These are phyloP conservation scores for Endothia cerciana DNA, from an alignment of 2,329 filamentous ascomycete species.

Conservation along the genomic window DNA sequence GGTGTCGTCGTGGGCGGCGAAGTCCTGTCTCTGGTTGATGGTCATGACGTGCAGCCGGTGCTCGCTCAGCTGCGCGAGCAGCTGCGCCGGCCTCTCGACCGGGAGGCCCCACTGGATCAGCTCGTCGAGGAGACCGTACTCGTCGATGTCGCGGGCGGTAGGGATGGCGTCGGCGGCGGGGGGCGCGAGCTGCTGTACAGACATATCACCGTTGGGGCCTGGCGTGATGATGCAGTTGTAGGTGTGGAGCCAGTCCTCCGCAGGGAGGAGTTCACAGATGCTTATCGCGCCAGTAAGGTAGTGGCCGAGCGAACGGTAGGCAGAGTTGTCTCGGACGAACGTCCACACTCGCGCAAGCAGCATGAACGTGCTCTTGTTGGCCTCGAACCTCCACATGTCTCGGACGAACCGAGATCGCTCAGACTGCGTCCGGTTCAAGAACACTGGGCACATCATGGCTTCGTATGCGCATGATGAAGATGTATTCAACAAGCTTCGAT, in stretches of 20 bases:
- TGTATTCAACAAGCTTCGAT: no score
- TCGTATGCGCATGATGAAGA: no score
- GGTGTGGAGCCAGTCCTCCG: constrained; percentile 1
- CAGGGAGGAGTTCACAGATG: constrained; percentile 5
- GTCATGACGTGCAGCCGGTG: constrained; percentile 18
- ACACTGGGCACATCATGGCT: no score
- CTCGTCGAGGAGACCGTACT: constrained; percentile 17
- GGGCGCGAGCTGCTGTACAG: constrained; percentile 2
- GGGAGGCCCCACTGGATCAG: constrained; percentile 10
- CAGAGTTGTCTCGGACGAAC: constrained; percentile 20
- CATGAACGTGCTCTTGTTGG: constrained; percentile 14
- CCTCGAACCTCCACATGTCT: constrained; percentile 22
- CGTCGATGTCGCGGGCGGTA: constrained; percentile 8
- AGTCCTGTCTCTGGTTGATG: not conserved
- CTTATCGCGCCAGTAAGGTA: not conserved
- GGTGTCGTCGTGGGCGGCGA: not conserved
- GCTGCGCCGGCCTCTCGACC: constrained; percentile 4
- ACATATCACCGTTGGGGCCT: not conserved
- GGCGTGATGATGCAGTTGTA: constrained; percentile 11
- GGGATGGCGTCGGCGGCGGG: not conserved
- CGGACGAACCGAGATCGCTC: constrained; percentile 10
- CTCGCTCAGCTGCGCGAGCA: constrained; percentile 1
- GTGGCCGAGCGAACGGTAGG: not conserved
- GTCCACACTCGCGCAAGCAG: constrained; percentile 23
- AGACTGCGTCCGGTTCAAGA: not conserved